Percentiles rank a stretch among this genome's conserved stretches.
Conservation (phyloP, 805 yeast species). For the Candida chilensis region DNA sequence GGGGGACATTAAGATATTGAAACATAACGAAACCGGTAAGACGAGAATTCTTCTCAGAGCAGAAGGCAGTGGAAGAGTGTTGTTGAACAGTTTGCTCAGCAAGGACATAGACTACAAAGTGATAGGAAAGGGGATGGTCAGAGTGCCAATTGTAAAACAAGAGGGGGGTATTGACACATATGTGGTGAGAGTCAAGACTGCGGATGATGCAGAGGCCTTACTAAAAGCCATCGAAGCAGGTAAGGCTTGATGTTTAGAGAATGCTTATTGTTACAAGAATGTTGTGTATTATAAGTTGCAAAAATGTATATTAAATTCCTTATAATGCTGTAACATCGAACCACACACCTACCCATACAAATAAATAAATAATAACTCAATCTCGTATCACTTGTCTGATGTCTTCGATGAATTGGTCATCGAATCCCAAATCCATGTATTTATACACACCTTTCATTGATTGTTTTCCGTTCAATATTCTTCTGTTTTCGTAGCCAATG, state of each 20-base stretch:
- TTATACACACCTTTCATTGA: constrained; percentile 6
- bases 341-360: too few species aligned
- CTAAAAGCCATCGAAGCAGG: constrained; percentile 13
- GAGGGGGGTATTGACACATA: constrained; percentile 57
- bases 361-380: too few species aligned
- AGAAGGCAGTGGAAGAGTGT: constrained; percentile 77
- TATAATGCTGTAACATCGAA: too few species aligned
- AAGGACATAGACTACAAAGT: constrained; percentile 51
- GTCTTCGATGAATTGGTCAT: constrained; percentile 34
- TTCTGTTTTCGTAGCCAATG: constrained; percentile 18
- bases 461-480: not conserved
- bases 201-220: constrained; percentile 55
- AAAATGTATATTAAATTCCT: too few species aligned
- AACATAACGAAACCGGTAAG: constrained; percentile 49
- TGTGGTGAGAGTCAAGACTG: constrained; percentile 68
- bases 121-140: constrained; percentile 57
- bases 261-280: too few species aligned
- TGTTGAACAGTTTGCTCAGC: constrained; percentile 58
- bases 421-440: constrained; percentile 40
- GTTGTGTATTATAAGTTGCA: too few species aligned
- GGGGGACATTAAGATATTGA: constrained; percentile 73
- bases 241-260: constrained; percentile 1
- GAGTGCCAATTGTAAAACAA: constrained; percentile 53
- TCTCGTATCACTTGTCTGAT: constrained; percentile 28
- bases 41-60: constrained; percentile 74